A percentile compares a stretch with the other conserved stretches of the same genome.
These are phyloP conservation scores for Diospyros lotus DNA, from an alignment of 148 eudicot species.

Conservation along the genomic window DNA sequence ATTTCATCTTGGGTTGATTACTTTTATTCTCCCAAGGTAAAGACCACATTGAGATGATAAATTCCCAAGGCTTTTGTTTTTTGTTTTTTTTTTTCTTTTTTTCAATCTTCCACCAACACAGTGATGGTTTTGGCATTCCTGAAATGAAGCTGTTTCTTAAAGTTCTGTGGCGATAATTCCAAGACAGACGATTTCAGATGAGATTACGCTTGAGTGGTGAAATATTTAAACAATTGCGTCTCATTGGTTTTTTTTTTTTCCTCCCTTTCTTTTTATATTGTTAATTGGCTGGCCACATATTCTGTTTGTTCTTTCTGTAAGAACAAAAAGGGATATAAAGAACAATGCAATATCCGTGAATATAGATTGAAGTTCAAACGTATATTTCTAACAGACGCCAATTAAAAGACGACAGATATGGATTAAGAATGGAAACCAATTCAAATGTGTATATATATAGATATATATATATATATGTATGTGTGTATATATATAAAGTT, in stretches of 20 bases:
- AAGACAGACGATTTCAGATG: conserved; percentile 12
- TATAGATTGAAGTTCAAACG: too few species aligned
- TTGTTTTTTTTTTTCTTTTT: neutral
- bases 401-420: neutral
- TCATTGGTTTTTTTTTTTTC: too few species aligned
- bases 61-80: neutral
- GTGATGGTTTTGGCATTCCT: conserved; percentile 10
- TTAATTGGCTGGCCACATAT: too few species aligned
- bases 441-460: neutral
- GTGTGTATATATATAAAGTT: neutral
- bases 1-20: neutral
- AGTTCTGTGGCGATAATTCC: conserved; percentile 7
- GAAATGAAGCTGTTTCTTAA: conserved; percentile 6
- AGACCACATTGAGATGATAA: neutral
- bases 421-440: neutral
- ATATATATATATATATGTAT: neutral
- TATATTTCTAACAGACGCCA: too few species aligned
- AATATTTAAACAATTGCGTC: too few species aligned
- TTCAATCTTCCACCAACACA: neutral
- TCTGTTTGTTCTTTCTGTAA: too few species aligned
- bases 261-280: too few species aligned
- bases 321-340: too few species aligned
- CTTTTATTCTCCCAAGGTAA: conserved; percentile 5
- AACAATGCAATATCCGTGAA: too few species aligned
- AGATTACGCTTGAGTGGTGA: neutral